These are phyloP conservation scores for Malassezia sympodialis DNA, from an alignment of 1,284 basidiomycete genomes.

Conservation along the genomic window DNA sequence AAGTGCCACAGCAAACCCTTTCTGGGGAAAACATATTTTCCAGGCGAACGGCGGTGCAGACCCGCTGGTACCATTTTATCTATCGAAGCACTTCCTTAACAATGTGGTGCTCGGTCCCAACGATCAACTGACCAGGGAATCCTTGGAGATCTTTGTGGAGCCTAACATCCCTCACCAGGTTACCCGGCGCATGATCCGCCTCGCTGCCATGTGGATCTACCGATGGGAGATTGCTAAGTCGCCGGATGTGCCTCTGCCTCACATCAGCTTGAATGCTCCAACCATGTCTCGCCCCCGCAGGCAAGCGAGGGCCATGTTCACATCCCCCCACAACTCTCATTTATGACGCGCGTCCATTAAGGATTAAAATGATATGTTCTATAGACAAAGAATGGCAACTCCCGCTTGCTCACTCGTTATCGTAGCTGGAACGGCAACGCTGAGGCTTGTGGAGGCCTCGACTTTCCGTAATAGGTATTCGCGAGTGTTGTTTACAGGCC, in stretches of 20 bases:
- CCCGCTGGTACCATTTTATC: constrained; percentile 34
- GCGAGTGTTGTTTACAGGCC: constrained; percentile 4
- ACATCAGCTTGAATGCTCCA: not conserved
- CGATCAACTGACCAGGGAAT: not conserved
- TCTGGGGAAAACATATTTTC: constrained; percentile 41
- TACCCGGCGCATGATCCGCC: not conserved
- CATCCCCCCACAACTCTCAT: not conserved
- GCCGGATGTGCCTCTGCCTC: not conserved
- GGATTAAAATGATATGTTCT: too few species aligned
- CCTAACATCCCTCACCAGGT: not conserved
- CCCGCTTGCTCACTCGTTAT: too few species aligned
- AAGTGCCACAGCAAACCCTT: constrained; percentile 21
- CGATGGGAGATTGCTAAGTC: constrained; percentile 6
- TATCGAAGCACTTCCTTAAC: constrained; percentile 31
- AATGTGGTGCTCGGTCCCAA: constrained; percentile 23
- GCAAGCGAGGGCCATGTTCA: not conserved
- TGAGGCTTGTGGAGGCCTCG: constrained; percentile 54
- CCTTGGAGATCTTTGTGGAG: constrained; percentile 5
- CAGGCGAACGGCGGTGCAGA: constrained; percentile 32
- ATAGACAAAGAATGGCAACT: too few species aligned
- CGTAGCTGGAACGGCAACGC: too few species aligned
- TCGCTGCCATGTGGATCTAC: constrained; percentile 8
- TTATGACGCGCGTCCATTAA: too few species aligned
- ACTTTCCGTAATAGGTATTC: constrained; percentile 4
- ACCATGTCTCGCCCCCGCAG: not conserved